Evolutionary conservation across 2,329 filamentous ascomycete species (phyloP).

Genomic region (Aspergillus sp.): DNA sequence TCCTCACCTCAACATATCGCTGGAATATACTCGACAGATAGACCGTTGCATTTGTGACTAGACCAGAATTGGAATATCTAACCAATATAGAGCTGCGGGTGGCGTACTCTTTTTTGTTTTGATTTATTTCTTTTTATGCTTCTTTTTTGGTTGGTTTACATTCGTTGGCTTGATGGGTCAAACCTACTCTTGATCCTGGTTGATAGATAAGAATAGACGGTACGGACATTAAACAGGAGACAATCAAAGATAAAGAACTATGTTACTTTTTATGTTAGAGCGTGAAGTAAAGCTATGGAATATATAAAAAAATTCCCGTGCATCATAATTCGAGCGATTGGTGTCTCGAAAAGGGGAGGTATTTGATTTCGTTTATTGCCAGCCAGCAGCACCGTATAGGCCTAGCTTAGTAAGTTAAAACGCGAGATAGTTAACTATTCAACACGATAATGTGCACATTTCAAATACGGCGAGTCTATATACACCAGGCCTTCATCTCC

Average conservation of each 20-base stretch:
- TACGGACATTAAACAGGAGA: not conserved
- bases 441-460: conserved; percentile 12
- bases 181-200: not conserved
- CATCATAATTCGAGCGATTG: too few relatives aligned
- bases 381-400: not conserved
- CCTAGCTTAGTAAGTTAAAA: too few relatives aligned
- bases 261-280: too few relatives aligned
- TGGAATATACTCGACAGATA: not conserved
- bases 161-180: not conserved
- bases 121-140: not conserved
- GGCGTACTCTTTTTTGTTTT: not conserved
- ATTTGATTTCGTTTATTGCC: not conserved
- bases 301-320: too few relatives aligned
- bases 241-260: not conserved
- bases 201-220: not conserved
- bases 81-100: not conserved
- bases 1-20: not conserved
- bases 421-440: not conserved
- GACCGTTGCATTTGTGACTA: not conserved
- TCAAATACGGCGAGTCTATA: conserved; percentile 30
- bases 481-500: conserved; percentile 26
- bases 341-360: not conserved
- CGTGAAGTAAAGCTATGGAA: too few relatives aligned
- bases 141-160: conserved; percentile 2
- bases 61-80: not conserved